Evolutionary conservation across 2,329 filamentous ascomycete species (phyloP), one percentile per base, ranked within the genome.

Genomic region (Talaromyces sp.): DNA sequence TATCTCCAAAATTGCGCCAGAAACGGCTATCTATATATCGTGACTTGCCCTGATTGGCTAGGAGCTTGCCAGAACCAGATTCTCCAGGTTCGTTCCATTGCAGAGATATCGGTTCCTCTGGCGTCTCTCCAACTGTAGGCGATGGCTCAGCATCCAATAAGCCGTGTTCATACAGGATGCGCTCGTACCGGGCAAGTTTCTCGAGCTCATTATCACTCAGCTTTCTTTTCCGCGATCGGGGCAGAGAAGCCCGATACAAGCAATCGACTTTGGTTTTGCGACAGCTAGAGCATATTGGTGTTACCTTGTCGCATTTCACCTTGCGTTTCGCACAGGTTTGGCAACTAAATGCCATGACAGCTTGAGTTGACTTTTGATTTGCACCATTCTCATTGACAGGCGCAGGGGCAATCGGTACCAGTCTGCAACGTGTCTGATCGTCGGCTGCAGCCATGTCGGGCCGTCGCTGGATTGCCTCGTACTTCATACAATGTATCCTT

Each of bases 231-330:
- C 45, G 45, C 5, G 45, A 24, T 24, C 45, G 45, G 45, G 45
- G 4, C 19, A 47, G 11, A 3, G 45, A 19, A 47, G 19, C 19
- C 45, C 10, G 19, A 24, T 24, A 47, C 45, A 47, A 24, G 24
- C 45, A 47, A 1, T 47, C 19, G 45, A 47, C 19, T 19, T 24
- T 47, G 45, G 45, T 24, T 13, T 47, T 47, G n/a, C 45, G 45
- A 22, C 45, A 47, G 19, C 45, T 47, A 6, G 45, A 47, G n/a
- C 45, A 47, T 24, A 47, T 47, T 24, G 45, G 45, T 47, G 45
- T 24, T 5, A 47, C 19, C 45, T 47, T 47, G 67, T 80, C 72
- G 68, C 79, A 81, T 67, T 77, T 79, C 9, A 80, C 75, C 65
- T 81, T 82, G 48, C 76, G 70, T 27, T 75, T 71, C 37, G 73